Percentiles rank a stretch among this genome's conserved stretches.
phyloP scores from a whole-genome alignment of 176 grass and related monocot genomes.

The Alloteropsis semialata region DNA sequence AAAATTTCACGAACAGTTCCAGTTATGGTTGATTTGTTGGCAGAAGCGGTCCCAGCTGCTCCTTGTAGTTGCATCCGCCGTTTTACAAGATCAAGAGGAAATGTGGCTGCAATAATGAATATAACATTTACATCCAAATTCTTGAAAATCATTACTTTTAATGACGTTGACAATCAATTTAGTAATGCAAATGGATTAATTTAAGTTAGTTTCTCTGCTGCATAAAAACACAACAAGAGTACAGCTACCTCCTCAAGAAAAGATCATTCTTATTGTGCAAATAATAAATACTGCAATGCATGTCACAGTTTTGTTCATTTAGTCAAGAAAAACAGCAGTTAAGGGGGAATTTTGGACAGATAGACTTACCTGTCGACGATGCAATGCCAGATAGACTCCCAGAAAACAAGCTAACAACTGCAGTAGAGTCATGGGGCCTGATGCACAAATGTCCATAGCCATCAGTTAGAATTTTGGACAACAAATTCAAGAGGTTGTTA shows the following conservation, averaged over 20 bases:
- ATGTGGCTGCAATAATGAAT: conserved; percentile 61
- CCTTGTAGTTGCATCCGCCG: conserved; percentile 86
- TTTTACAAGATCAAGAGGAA: conserved; percentile 93
- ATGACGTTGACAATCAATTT: neutral
- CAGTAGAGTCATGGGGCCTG: conserved; percentile 72
- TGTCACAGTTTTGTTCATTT: neutral
- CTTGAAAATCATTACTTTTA: neutral
- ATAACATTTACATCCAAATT: neutral
- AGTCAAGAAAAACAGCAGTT: neutral
- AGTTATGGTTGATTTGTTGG: conserved; percentile 62
- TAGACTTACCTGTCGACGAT: conserved; percentile 78
- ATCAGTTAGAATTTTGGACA: neutral
- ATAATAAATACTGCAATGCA: neutral
- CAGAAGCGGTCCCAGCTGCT: conserved; percentile 46
- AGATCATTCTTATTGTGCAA: neutral
- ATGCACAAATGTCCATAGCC: conserved; percentile 1
- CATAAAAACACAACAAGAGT: neutral
- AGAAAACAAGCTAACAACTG: conserved; percentile 73
- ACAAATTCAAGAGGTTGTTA: neutral
- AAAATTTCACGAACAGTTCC: conserved; percentile 65
- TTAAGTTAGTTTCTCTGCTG: neutral
- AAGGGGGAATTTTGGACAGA: neutral
- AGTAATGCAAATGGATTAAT: neutral
- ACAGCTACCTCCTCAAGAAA: neutral
- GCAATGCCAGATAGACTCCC: conserved; percentile 93